A percentile compares a stretch with the other conserved stretches of the same genome.
Conservation (phyloP, 768 basidiomycete genomes). For the Dacryopinax spathularia region DNA sequence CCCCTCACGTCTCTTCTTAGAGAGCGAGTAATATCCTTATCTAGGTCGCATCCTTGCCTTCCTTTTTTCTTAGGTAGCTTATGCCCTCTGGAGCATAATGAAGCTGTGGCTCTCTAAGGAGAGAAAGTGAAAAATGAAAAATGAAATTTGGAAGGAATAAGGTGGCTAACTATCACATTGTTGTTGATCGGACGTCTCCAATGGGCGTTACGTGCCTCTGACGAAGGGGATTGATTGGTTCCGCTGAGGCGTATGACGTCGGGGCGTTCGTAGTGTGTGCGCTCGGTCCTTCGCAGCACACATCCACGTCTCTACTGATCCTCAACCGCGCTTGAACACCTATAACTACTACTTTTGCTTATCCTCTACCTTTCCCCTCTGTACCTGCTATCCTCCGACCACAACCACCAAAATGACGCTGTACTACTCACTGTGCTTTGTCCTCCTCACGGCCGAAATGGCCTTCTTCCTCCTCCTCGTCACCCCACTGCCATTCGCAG, state of each 20-base stretch:
- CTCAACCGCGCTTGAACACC: background rate
- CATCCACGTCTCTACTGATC: background rate
- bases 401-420: background rate
- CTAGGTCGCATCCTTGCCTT: background rate
- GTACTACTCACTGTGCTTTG: slow-evolving; percentile 57
- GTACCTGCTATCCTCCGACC: background rate
- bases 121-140: background rate
- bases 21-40: background rate
- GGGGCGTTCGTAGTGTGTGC: background rate
- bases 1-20: background rate
- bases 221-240: background rate
- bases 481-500: slow-evolving; percentile 62
- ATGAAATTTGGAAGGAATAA: background rate
- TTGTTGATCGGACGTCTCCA: background rate
- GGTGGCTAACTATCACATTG: background rate
- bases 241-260: background rate
- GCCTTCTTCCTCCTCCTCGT: slow-evolving; percentile 73
- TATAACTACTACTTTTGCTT: background rate
- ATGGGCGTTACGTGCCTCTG: background rate
- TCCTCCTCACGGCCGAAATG: slow-evolving; percentile 76
- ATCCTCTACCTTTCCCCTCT: background rate
- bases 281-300: too few species aligned
- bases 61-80: background rate
- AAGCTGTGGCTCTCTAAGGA: background rate
- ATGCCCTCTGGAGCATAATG: background rate